Base-by-base conservation (phyloP, 805 yeast genomes). In the Candida ipomoeae region DNA sequence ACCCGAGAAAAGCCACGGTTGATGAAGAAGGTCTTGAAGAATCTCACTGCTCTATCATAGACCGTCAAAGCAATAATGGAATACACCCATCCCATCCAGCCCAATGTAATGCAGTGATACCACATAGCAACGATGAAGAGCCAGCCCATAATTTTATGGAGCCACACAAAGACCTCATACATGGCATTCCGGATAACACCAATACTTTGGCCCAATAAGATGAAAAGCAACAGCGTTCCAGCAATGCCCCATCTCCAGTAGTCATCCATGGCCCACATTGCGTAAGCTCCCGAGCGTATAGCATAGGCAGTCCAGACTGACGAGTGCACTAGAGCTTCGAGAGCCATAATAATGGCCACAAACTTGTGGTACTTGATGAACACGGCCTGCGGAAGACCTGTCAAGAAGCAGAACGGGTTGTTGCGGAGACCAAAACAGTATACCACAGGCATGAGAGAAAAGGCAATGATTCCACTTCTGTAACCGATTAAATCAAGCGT, bases 61-160 rank as follows among this genome's bases (percentile, higher is more conserved):
- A 45, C 56, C 6, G 56, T 54, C 20, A 54, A 40, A 1, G 56
- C 60, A 20, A 57, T 54, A 3, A 57, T 45, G 5, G 59, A 48
- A 44, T 57, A 57, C 2, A 57, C 56, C 60, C 60, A 57, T 21
- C 59, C 60, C 60, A 57, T 55, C 60, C 60, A 57, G 36, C 60
- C 60, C 20, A 57, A 44, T 6, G 18, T 46, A 29, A 31, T 29
- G 34, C 59, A 57, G 44, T 57, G 60, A 46, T 55, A 55, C 57
- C 59, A 57, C 60, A 57, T 57, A 29, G 58, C 40, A n/a, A 57
- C 56, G 13, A 57, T 57, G 33, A 57, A 57, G 6, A 55, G 20
- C 60, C 59, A 55, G 32, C 60, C 59, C 20, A 57, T 44, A 5
- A 50, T 31, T 37, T 55, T 57, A 44, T 57, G 60, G 20, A 47